These are phyloP conservation scores for Talaromyces trachyspermus DNA, from an alignment of 495 filamentous ascomycete species.

Conservation along the genomic window DNA sequence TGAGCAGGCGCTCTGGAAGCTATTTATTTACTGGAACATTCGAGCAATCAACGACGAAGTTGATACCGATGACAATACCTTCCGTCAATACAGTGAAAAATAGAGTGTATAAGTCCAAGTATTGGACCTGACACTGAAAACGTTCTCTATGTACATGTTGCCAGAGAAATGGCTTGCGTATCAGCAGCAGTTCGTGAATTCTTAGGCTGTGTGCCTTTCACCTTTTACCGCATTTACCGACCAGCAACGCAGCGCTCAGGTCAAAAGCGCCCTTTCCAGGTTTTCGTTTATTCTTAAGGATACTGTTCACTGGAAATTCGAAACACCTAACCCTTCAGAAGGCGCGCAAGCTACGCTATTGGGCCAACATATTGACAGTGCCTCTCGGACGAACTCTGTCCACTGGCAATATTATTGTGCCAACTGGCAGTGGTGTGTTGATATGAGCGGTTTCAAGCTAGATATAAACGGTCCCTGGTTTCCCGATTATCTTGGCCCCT, in stretches of 20 bases:
- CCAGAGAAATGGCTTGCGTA: background rate
- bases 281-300: background rate
- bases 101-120: background rate
- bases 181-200: background rate
- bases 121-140: background rate
- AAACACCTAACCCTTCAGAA: background rate
- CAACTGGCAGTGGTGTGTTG: too few relatives aligned
- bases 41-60: background rate
- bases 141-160: background rate
- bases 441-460: background rate
- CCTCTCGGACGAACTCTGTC: background rate
- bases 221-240: background rate
- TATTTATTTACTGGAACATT: conserved; percentile 1
- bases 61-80: background rate
- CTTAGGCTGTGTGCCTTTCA: background rate
- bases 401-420: background rate
- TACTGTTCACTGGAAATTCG: background rate
- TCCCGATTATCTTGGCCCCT: background rate
- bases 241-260: background rate
- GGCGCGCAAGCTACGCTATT: background rate
- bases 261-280: background rate
- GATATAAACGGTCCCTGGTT: background rate
- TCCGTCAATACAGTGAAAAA: background rate
- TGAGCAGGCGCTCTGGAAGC: conserved; percentile 1
- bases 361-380: background rate